phyloP scores from a whole-genome alignment of 83 land plant genomes.

The Thuja plicata region DNA sequence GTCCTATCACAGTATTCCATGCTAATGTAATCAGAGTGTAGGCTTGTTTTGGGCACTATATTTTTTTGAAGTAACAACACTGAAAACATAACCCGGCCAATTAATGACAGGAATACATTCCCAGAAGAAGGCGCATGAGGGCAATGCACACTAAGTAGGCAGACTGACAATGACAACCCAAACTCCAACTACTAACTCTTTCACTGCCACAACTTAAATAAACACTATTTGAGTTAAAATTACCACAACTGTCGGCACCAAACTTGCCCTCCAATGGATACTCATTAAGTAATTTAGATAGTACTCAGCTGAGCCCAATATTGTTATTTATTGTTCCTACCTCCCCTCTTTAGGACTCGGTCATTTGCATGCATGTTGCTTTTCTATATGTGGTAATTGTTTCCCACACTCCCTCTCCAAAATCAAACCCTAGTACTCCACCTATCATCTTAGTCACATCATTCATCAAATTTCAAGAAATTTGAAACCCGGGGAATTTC shows the following conservation, averaged over 20 bases:
- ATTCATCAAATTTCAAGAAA: too few species aligned
- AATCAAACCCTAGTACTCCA: conserved; percentile 43
- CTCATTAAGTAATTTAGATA: conserved; percentile 30
- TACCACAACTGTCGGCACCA: background rate
- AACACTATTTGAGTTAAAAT: background rate
- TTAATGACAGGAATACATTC: conserved; percentile 22
- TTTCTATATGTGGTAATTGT: too few species aligned
- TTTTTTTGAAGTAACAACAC: conserved; percentile 27
- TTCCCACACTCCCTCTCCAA: too few species aligned
- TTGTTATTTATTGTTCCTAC: too few species aligned
- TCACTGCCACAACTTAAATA: conserved; percentile 17
- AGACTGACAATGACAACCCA: background rate
- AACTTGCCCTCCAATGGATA: conserved; percentile 13
- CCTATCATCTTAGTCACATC: background rate
- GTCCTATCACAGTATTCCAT: too few species aligned
- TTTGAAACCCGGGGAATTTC: too few species aligned
- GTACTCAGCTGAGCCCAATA: conserved; percentile 27
- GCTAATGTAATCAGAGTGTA: too few species aligned
- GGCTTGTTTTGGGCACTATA: background rate
- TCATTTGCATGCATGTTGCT: too few species aligned
- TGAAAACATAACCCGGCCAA: conserved; percentile 25
- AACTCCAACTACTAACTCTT: conserved; percentile 3
- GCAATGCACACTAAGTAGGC: background rate
- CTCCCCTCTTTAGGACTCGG: too few species aligned
- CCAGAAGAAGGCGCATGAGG: conserved; percentile 20